Base-by-base conservation (phyloP, 2,329 filamentous ascomycete genomes). In the Stemphylium vesicarium region DNA sequence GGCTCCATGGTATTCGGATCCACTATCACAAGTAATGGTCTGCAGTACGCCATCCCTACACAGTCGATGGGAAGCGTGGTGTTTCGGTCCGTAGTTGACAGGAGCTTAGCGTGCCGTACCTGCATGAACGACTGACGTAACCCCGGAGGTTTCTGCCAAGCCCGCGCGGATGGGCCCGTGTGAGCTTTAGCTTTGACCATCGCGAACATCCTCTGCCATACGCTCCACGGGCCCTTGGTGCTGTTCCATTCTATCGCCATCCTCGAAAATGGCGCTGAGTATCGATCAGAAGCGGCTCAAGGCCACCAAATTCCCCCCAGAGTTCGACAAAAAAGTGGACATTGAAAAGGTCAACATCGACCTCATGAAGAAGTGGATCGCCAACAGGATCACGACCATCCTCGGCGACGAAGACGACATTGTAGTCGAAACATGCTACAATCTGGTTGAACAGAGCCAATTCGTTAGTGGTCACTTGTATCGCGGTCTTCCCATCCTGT, bases 361-460 rank as follows among this genome's bases (percentile, higher is more conserved):
- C 76, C 91, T 99, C 51, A 96, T 99, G 87, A 97, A 97, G 84
- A 97, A 92, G 81, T 99, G 95, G 95, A 97, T 98, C 74, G 90
- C 91, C 4, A 86, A 88, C 68, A 91, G 89, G 75, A 91, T 99
- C 52, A 90, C 89, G 20, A 88, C 91, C 53, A 94, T 98, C 42
- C 80, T 98, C 37, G 90, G 90, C n/a, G 90, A 85, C 65, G 95
- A 99, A 68, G 95, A 99, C 73, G 95, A 99, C 72, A 92, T 99
- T 44, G 90, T 98, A 3, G 95, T 95, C 63, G 93, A 97, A 77
- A 86, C 97, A 40, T 85, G 85, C 66, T 88, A 85, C 77, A 86
- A 86, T 53, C 74, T 88, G 40, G 75, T 89, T 26, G 93, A 98
- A 73, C 88, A 88, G 42, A 80, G 86, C 16, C 87, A 90, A 73